phyloP scores from a whole-genome alignment of 2,329 filamentous ascomycete species.

The Emmonsia crescens region DNA sequence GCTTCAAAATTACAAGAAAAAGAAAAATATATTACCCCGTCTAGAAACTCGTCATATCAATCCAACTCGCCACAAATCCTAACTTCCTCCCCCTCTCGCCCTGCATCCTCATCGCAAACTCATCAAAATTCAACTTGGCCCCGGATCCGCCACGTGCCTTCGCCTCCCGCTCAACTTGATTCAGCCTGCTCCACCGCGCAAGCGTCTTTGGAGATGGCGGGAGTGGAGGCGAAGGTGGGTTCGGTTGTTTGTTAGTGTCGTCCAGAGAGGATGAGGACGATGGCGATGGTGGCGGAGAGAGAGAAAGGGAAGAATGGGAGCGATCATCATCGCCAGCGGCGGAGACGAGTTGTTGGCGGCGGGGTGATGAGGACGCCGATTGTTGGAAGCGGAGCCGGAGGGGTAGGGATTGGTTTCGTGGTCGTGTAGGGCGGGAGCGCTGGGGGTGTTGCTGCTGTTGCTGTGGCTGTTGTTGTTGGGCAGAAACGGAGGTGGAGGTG shows the following conservation, averaged over 20 bases:
- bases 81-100: constrained; percentile 56
- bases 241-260: constrained; percentile 16
- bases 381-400: constrained; percentile 31
- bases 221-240: constrained; percentile 11
- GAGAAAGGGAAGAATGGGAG: constrained; percentile 14
- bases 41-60: constrained; percentile 59
- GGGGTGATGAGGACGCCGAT: constrained; percentile 21
- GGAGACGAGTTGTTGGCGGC: constrained; percentile 7
- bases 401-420: constrained; percentile 18
- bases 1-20: not conserved
- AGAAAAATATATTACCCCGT: not conserved
- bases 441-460: constrained; percentile 20
- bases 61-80: constrained; percentile 81
- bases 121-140: constrained; percentile 64
- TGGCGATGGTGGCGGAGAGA: constrained; percentile 28
- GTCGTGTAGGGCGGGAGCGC: constrained; percentile 10
- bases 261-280: constrained; percentile 25
- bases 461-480: constrained; percentile 21
- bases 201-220: constrained; percentile 29
- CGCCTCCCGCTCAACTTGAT: constrained; percentile 58
- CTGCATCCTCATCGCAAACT: constrained; percentile 69
- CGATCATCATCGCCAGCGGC: constrained; percentile 11
- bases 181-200: constrained; percentile 41
- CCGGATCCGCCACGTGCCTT: constrained; percentile 59
- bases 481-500: constrained; percentile 7